Evolutionary conservation across 1,284 basidiomycete species (phyloP), one percentile per base, ranked within the genome.

Genomic region (Naganishia sp.): DNA sequence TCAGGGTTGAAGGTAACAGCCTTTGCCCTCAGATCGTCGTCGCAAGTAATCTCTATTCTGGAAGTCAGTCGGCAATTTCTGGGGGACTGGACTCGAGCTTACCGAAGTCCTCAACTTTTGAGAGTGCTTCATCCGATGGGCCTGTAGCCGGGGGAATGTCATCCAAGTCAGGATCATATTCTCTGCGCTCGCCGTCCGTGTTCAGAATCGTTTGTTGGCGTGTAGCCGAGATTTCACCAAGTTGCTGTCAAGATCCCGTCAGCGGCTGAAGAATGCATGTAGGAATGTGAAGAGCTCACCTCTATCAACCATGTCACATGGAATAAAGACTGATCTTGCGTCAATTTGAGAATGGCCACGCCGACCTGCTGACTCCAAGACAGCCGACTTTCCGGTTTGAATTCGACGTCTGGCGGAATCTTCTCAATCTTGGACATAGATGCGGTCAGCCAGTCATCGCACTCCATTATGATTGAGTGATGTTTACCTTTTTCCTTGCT

Each of bases 351-450:
- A 68, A 96, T 85, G 6, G 87, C 87, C 69, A 95, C 91, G 7
- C 90, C 93, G 63, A 97, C 83, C 77, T 95, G 87, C 75, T 95
- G 88, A 72, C 87, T 92, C 87, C 88, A 90, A n/a, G 88, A 86
- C 77, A 81, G 70, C 32, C 74, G 73, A 63, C 89, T 89, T 13
- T 91, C 92, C 72, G 90, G 90, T 82, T 91, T 90, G 69, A 95
- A 87, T 71, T 87, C 83, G 43, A 96, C 84, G 65, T 95, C 92
- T 76, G 84, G 74, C 0, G 77, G 72, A 41, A 73, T 73, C 52
- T 74, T 73, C 4, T 63, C 55, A 64, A 71, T 41, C 57, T 66
- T 49, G n/a, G 45, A 13, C 7, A 51, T 23, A 49, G 7, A n/a
- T 10, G 35, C 39, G n/a, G 39, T 2, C 58, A 15, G 41, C 35